Percentiles rank a stretch among this genome's conserved stretches.
These are phyloP conservation scores for Aspergillus campestris DNA, from an alignment of 495 filamentous ascomycete species.

Conservation along the genomic window DNA sequence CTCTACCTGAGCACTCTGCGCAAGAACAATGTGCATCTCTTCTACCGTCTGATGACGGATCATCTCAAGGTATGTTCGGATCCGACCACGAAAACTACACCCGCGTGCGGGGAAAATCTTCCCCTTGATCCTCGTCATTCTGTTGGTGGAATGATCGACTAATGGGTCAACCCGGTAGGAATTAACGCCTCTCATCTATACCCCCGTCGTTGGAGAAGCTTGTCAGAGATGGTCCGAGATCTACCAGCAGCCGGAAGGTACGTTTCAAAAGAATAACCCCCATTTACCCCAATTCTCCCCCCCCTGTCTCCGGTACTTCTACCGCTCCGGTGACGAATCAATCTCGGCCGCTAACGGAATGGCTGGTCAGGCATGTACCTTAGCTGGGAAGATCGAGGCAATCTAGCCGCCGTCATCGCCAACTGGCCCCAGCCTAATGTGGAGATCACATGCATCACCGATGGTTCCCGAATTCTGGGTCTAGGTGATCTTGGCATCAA, in stretches of 20 bases:
- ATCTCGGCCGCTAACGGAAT: constrained; percentile 21
- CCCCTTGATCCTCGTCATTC: neutral
- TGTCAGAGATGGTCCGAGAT: constrained; percentile 93
- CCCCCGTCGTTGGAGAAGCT: constrained; percentile 92
- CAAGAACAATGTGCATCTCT: constrained; percentile 83
- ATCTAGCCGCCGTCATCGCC: constrained; percentile 70
- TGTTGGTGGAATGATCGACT: constrained; percentile 2
- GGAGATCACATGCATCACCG: constrained; percentile 94
- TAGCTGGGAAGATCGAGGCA: constrained; percentile 80
- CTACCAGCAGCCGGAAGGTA: constrained; percentile 89
- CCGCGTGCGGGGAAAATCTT: too few species aligned
- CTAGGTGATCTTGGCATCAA: constrained; percentile 94
- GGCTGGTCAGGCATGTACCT: constrained; percentile 62
- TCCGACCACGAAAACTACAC: neutral
- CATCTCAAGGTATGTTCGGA: constrained; percentile 58
- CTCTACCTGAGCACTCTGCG: constrained; percentile 85
- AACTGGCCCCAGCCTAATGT: constrained; percentile 86
- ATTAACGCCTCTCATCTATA: constrained; percentile 93
- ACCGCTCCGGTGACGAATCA: constrained; percentile 12
- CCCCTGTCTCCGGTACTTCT: neutral
- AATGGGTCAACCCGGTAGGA: constrained; percentile 39
- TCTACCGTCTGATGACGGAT: constrained; percentile 87
- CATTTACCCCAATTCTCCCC: too few species aligned
- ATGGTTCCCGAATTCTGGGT: constrained; percentile 93
- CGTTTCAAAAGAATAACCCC: constrained; percentile 10